These are phyloP conservation scores for Calycina marina DNA, from an alignment of 2,329 filamentous ascomycete genomes.

Conservation along the genomic window DNA sequence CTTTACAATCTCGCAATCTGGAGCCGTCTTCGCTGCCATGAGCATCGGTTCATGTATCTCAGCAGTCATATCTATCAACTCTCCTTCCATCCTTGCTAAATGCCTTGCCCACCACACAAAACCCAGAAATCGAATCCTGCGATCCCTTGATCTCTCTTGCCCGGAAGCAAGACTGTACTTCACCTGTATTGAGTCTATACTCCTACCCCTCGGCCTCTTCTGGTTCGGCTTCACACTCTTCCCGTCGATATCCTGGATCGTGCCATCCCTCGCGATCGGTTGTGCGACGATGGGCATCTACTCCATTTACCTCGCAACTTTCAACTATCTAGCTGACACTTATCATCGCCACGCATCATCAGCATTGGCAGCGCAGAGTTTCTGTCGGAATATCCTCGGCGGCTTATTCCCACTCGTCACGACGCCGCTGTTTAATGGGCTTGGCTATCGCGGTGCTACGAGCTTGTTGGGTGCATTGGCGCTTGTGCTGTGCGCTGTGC, in stretches of 20 bases:
- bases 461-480: slow-evolving; percentile 62
- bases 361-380: slow-evolving; percentile 73
- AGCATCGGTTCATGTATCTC: slow-evolving; percentile 50
- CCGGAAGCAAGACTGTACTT: slow-evolving; percentile 78
- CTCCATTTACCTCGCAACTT: slow-evolving; percentile 72
- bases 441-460: slow-evolving; percentile 58
- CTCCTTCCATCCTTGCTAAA: slow-evolving; percentile 49
- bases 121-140: slow-evolving; percentile 8
- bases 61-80: slow-evolving; percentile 54
- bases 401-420: slow-evolving; percentile 72
- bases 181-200: slow-evolving; percentile 57
- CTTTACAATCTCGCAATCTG: slow-evolving; percentile 53
- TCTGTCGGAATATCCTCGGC: slow-evolving; percentile 71
- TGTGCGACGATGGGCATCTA: slow-evolving; percentile 78
- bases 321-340: slow-evolving; percentile 84
- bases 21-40: slow-evolving; percentile 61
- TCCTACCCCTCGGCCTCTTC: slow-evolving; percentile 70
- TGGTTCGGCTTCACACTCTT: slow-evolving; percentile 58
- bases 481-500: slow-evolving; percentile 56
- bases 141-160: slow-evolving; percentile 23
- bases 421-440: slow-evolving; percentile 51
- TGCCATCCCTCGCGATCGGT: slow-evolving; percentile 52
- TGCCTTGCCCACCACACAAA: slow-evolving; percentile 23
- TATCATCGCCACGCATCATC: slow-evolving; percentile 78
- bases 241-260: slow-evolving; percentile 52